Evolutionary conservation across 495 filamentous ascomycete genomes (phyloP).

Genomic region (Xylaria curta): DNA sequence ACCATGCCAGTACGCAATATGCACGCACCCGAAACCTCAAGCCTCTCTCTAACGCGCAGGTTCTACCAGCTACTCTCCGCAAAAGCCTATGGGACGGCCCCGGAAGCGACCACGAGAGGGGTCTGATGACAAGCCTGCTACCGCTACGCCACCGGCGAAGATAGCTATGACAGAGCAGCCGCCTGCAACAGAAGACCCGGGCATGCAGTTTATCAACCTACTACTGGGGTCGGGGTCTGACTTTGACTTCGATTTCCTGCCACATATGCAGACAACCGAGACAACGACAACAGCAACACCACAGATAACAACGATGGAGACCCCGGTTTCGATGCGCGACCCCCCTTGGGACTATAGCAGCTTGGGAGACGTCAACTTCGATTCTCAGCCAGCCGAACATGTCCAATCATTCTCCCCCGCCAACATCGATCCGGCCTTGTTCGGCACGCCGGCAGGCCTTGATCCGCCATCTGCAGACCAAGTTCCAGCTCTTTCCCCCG

Average conservation of each 20-base stretch:
- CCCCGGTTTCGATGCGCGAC: neutral
- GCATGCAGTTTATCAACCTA: constrained; percentile 32
- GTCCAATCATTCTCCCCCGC: constrained; percentile 23
- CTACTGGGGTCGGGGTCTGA: constrained; percentile 18
- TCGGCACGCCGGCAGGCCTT: constrained; percentile 14
- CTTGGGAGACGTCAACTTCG: constrained; percentile 34
- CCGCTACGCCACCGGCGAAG: constrained; percentile 28
- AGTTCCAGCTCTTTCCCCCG: constrained; percentile 32
- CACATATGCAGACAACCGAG: neutral
- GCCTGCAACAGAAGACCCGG: constrained; percentile 33
- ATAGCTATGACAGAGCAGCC: constrained; percentile 36
- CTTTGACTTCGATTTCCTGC: constrained; percentile 25
- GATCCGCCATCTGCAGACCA: constrained; percentile 29
- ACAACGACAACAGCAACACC: neutral
- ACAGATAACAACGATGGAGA: neutral
- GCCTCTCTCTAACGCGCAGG: neutral
- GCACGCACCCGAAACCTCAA: neutral
- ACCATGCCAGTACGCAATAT: constrained; percentile 47
- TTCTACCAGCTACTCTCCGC: constrained; percentile 54
- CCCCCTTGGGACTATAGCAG: constrained; percentile 30
- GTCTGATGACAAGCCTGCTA: constrained; percentile 26
- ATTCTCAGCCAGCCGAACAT: constrained; percentile 26
- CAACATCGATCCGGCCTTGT: constrained; percentile 39
- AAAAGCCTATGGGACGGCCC: constrained; percentile 69
- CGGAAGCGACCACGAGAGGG: constrained; percentile 59